A percentile compares a stretch with the other conserved stretches of the same genome.
These are phyloP conservation scores for Aplosporella prunicola DNA, from an alignment of 2,329 filamentous ascomycete species.

Conservation along the genomic window DNA sequence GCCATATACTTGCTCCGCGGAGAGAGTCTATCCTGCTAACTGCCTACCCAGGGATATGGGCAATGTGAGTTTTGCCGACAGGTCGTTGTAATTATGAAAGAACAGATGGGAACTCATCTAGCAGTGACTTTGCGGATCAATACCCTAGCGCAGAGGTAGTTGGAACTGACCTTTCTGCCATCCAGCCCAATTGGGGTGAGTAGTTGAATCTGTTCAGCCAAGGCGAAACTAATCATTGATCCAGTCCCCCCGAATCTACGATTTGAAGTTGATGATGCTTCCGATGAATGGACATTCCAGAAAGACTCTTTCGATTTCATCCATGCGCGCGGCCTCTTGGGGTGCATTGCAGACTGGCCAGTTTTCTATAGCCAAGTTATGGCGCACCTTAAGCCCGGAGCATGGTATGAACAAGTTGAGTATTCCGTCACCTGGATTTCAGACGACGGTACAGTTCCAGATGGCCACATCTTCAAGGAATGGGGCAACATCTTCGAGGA, in stretches of 20 bases:
- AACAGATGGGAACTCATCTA: too few species aligned
- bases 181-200: conserved; percentile 32
- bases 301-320: conserved; percentile 19
- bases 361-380: conserved; percentile 16
- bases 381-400: conserved; percentile 18
- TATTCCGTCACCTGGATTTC: conserved; percentile 18
- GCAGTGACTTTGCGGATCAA: conserved; percentile 25
- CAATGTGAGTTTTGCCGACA: conserved; percentile 15
- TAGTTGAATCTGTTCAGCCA: conserved; percentile 23
- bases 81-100: too few species aligned
- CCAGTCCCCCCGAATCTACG: conserved; percentile 38
- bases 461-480: conserved; percentile 17
- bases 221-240: conserved; percentile 26
- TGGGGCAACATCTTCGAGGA: conserved; percentile 20
- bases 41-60: conserved; percentile 24
- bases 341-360: conserved; percentile 18
- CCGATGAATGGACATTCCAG: conserved; percentile 22
- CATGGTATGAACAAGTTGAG: conserved; percentile 21
- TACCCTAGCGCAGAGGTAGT: conserved; percentile 26
- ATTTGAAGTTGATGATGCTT: conserved; percentile 44
- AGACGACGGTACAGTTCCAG: conserved; percentile 16
- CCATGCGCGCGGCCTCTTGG: conserved; percentile 16
- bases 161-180: conserved; percentile 40
- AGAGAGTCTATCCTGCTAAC: neutral
- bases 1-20: neutral